These are phyloP conservation scores for Macadamia integrifolia DNA, from an alignment of 164 flowering plant genomes.

Conservation along the genomic window DNA sequence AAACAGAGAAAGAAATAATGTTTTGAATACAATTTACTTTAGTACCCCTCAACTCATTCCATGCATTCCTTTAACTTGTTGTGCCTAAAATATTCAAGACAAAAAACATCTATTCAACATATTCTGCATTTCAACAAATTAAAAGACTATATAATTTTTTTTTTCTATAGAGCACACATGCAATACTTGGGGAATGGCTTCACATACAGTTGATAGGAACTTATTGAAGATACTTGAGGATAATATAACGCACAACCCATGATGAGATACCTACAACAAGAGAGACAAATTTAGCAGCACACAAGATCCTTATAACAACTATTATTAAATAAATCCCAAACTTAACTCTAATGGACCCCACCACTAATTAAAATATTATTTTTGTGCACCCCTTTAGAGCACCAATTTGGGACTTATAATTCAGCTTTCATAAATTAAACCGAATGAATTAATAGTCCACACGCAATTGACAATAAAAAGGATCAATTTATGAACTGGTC, in stretches of 20 bases:
- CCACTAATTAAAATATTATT: too few species aligned
- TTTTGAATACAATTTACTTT: conserved; percentile 46
- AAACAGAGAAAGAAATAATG: not conserved
- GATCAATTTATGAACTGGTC: too few species aligned
- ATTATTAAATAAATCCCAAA: too few species aligned
- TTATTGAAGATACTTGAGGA: conserved; percentile 94
- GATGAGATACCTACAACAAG: conserved; percentile 60
- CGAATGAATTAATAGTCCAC: too few species aligned
- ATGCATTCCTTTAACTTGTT: conserved; percentile 51
- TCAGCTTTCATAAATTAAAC: too few species aligned
- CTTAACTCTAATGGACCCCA: too few species aligned
- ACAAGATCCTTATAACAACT: too few species aligned
- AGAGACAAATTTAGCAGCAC: not conserved
- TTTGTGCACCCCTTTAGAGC: too few species aligned
- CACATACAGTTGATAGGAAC: conserved; percentile 94
- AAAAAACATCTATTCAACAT: not conserved
- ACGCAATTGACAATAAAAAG: too few species aligned
- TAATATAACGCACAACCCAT: conserved; percentile 92
- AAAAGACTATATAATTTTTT: not conserved
- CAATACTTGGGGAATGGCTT: conserved; percentile 65
- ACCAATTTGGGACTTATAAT: too few species aligned
- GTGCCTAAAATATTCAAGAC: conserved; percentile 43
- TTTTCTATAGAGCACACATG: conserved; percentile 26
- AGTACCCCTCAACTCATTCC: conserved; percentile 49
- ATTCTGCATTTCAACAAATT: too few species aligned